phyloP scores from a whole-genome alignment of 768 basidiomycete genomes.

The Trichaptum fuscoviolaceum region DNA sequence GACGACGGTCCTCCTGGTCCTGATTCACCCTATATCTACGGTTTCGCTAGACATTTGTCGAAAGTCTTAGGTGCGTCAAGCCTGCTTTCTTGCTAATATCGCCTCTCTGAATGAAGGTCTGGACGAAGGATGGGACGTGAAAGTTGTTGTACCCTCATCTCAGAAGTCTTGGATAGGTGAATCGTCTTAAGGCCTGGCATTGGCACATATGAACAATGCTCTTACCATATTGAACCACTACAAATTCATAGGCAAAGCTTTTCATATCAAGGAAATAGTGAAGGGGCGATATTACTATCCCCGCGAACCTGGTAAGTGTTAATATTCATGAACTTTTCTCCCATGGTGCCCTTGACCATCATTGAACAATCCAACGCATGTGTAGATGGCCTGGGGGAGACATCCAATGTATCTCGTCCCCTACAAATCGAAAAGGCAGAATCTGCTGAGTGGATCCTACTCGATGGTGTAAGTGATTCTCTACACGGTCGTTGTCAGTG shows the following conservation, averaged over 20 bases:
- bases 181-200: conserved; percentile 11
- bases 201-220: conserved; percentile 1
- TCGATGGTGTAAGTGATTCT: conserved; percentile 62
- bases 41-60: conserved; percentile 59
- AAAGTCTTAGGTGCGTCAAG: conserved; percentile 51
- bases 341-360: not conserved
- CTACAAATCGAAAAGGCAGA: conserved; percentile 58
- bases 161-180: conserved; percentile 89
- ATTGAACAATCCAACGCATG: not conserved
- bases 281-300: conserved; percentile 77
- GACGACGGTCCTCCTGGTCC: conserved; percentile 77
- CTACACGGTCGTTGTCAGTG: conserved; percentile 3
- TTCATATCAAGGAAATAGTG: conserved; percentile 69
- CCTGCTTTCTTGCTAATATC: not conserved
- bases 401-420: conserved; percentile 52
- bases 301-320: conserved; percentile 39
- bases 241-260: conserved; percentile 61
- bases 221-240: conserved; percentile 1
- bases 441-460: conserved; percentile 85
- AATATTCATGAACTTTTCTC: conserved; percentile 1
- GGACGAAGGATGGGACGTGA: conserved; percentile 65
- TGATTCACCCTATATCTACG: conserved; percentile 73
- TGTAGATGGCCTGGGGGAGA: conserved; percentile 65
- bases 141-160: conserved; percentile 71
- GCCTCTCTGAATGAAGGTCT: not conserved